Base-by-base conservation (phyloP, 306 rosid genomes). In the Inga leiocalycina region DNA sequence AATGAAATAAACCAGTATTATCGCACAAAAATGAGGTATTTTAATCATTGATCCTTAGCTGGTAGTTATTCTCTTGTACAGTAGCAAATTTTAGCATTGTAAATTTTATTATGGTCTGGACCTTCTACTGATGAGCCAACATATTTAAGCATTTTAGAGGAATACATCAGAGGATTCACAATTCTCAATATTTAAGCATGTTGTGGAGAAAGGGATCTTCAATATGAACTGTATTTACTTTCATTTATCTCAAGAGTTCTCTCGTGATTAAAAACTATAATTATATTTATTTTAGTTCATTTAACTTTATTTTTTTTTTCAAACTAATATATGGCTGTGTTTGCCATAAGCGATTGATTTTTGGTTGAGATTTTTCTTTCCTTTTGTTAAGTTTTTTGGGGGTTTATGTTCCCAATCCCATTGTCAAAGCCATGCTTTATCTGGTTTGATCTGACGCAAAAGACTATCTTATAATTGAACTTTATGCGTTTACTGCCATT, bases 401-500 rank as follows among this genome's bases (percentile, higher is more conserved):
- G 43, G 71, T 76, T 82, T 69, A 74, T 79, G 81, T 51, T 82
- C 49, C 54, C 37, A 65, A 51, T 82, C 49, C 62, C 37, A 65
- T 59, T 51, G 54, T 45, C 41, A 71, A 62, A 80, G 51, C 67
- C 76, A 73, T 80, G 77, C 83, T 51, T 76, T 59, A 49, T 79
- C 66, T 57, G 84, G n/a, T 74, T 45, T 46, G 27, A 51, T 43
- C 13, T 69, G 75, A 41, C 75, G 39, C 65, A 27, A 62, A 30
- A 61, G 72, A 72, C 59, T 17, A 51, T n/a, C 41, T 81, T 69
- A 19, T 86, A 79, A 27, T 62, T 78, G 51, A 79, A 68, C 54
- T 56, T 78, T 78, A 46, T 75, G 15, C 27, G 35, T 16, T 77
- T 77, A 46, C 82, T 83, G 75, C 82, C 79, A 56, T 87, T 86